These are phyloP conservation scores for Mycena galericulata DNA, from an alignment of 768 basidiomycete genomes.

Conservation along the genomic window DNA sequence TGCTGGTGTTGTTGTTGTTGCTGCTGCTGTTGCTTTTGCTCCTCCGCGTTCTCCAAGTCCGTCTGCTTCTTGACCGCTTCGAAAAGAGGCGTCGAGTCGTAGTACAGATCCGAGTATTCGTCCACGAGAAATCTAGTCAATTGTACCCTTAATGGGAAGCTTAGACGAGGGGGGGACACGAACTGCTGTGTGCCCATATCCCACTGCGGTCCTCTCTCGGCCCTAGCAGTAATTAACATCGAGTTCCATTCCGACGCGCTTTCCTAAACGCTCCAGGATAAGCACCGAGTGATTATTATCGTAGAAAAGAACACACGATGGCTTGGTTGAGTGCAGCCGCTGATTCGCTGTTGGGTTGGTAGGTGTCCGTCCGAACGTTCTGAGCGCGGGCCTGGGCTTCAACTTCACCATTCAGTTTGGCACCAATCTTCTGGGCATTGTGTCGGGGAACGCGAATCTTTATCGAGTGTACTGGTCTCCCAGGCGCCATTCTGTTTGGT, in stretches of 20 bases:
- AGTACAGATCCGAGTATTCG: constrained; percentile 77
- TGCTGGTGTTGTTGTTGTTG: constrained; percentile 42
- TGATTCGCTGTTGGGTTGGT: constrained; percentile 71
- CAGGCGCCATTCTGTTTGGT: constrained; percentile 63
- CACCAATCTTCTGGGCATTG: constrained; percentile 78
- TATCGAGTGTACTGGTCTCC: constrained; percentile 66
- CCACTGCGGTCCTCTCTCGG: constrained; percentile 89
- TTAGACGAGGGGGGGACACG: constrained; percentile 42
- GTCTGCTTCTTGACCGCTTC: constrained; percentile 62
- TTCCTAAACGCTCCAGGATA: constrained; percentile 55
- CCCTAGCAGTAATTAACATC: constrained; percentile 79
- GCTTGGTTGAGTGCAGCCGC: constrained; percentile 65
- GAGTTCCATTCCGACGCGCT: constrained; percentile 92
- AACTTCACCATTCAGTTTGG: constrained; percentile 71
- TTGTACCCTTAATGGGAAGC: background rate
- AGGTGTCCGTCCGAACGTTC: constrained; percentile 64
- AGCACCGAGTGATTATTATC: constrained; percentile 1
- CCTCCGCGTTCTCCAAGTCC: constrained; percentile 57
- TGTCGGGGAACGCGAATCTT: constrained; percentile 79
- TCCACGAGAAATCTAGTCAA: constrained; percentile 78
- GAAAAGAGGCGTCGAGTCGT: constrained; percentile 72
- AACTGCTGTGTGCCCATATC: constrained; percentile 89
- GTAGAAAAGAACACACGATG: constrained; percentile 61
- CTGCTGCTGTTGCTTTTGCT: constrained; percentile 49
- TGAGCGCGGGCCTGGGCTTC: constrained; percentile 64